Conservation (phyloP, 805 yeast species). For the Wickerhamomyces sydowiorum region DNA sequence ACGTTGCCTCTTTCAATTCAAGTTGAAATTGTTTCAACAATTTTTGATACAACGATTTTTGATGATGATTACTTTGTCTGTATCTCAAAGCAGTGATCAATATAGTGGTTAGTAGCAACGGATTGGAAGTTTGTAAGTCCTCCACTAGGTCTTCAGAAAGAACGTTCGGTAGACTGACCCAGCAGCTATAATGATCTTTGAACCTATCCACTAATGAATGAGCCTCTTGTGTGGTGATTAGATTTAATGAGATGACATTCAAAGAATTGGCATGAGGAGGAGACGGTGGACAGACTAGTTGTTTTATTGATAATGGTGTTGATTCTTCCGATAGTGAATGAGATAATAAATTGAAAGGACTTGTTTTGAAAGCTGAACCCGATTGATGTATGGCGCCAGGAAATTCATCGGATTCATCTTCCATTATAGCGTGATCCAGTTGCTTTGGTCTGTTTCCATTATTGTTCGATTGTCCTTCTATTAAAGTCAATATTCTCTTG, state of each 20-base stretch:
- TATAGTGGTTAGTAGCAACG: slow-evolving; percentile 61
- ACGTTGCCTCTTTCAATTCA: slow-evolving; percentile 41
- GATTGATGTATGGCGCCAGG: not conserved
- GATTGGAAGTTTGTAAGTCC: slow-evolving; percentile 42
- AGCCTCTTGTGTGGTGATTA: slow-evolving; percentile 44
- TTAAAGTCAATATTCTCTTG: slow-evolving; percentile 6
- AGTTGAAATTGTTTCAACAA: slow-evolving; percentile 40
- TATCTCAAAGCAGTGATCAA: slow-evolving; percentile 60
- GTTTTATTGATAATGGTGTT: not conserved
- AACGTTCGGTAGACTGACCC: slow-evolving; percentile 66
- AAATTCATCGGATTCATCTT: not conserved
- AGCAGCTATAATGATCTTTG: slow-evolving; percentile 63
- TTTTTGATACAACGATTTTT: slow-evolving; percentile 35
- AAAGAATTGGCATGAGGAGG: slow-evolving; percentile 18
- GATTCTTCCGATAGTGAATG: not conserved
- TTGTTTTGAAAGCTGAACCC: not conserved
- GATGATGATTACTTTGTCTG: slow-evolving; percentile 24
- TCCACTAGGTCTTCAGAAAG: slow-evolving; percentile 44
- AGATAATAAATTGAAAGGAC: not conserved
- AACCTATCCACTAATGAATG: slow-evolving; percentile 48
- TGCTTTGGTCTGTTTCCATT: not conserved
- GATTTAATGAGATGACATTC: slow-evolving; percentile 47
- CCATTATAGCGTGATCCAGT: not conserved
- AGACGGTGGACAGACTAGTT: slow-evolving; percentile 8
- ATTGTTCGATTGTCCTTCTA: not conserved